Evolutionary conservation across 306 rosid genomes (phyloP).

Genomic region (Trifolium fragiferum): DNA sequence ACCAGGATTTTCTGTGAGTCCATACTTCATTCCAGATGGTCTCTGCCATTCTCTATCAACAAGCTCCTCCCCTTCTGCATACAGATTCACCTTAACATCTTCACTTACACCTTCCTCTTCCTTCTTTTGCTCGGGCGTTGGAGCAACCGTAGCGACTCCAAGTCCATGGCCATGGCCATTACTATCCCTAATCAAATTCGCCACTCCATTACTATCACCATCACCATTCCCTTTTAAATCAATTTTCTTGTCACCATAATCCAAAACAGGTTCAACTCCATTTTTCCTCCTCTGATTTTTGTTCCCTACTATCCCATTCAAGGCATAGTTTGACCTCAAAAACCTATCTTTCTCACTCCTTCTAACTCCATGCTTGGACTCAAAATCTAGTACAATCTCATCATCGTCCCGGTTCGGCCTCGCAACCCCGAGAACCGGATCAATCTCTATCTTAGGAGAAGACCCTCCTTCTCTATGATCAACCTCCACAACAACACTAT

Average conservation of each 20-base stretch:
- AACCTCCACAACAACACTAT: slow-evolving; percentile 43
- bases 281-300: slow-evolving; percentile 49
- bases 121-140: slow-evolving; percentile 50
- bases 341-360: slow-evolving; percentile 49
- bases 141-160: slow-evolving; percentile 49
- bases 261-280: slow-evolving; percentile 49
- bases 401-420: slow-evolving; percentile 57
- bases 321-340: slow-evolving; percentile 48
- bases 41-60: slow-evolving; percentile 54
- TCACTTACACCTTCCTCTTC: slow-evolving; percentile 47
- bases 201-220: slow-evolving; percentile 41
- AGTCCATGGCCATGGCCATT: slow-evolving; percentile 48
- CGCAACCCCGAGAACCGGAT: slow-evolving; percentile 76
- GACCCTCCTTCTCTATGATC: slow-evolving; percentile 59
- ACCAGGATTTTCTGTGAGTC: slow-evolving; percentile 75
- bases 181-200: slow-evolving; percentile 40
- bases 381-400: slow-evolving; percentile 65
- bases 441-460: slow-evolving; percentile 86
- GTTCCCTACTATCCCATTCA: slow-evolving; percentile 44
- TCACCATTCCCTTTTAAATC: slow-evolving; percentile 50
- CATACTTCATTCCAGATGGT: slow-evolving; percentile 62
- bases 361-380: slow-evolving; percentile 44
- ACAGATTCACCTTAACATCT: slow-evolving; percentile 53
- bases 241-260: slow-evolving; percentile 49
- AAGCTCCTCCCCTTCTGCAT: slow-evolving; percentile 53